Evolutionary conservation across 371 early-diverging fungal species (phyloP), one percentile per base, ranked within the genome.

Genomic region (Mucor sp.): DNA sequence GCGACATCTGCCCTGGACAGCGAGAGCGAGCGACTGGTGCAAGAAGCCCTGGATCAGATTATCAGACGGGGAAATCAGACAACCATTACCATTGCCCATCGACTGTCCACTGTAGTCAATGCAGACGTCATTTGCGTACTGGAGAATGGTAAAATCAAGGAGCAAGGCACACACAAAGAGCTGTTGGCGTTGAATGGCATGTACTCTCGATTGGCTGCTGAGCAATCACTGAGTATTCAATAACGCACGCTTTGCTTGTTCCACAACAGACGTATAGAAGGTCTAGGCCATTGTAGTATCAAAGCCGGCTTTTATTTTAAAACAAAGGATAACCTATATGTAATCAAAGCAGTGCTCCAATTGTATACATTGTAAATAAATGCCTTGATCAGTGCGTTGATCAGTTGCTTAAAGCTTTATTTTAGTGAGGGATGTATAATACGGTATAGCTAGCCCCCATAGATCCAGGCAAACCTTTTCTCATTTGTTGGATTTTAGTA

Each of bases 1-100:
- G 97, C 99, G 0, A 99, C 99, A 5, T 91, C 94, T 15, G 96
- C 97, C 0, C 70, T 97, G 55, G 97, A 97, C 72, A 87, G 91
- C 21, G 89, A 93, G 69, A 89, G 91, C 47, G 99, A 99, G 75
- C 87, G 86, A 64, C 75, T 92, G 21, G 94, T 99, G 11, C 95
- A 97, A 69, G 84, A 84, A 47, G 97, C 95, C 0, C 78, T 98
- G 53, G 92, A 94, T 71, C 78, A 72, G 28, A 92, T 95, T 6
- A 69, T 87, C 3, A 74, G 86, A 48, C 90, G 71, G 59, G 71
- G 74, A 15, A 68, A 90, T 44, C 76, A 88, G 17, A 89, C 83
- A 12, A 90, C 92, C 3, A 81, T 92, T 32, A 85, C 87, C 9
- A 88, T 92, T 78, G 91, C 92, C 1, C 89, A 87, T 72, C 74